Evolutionary conservation across 1,284 basidiomycete species (phyloP).

Genomic region (Cryptococcus sp.): DNA sequence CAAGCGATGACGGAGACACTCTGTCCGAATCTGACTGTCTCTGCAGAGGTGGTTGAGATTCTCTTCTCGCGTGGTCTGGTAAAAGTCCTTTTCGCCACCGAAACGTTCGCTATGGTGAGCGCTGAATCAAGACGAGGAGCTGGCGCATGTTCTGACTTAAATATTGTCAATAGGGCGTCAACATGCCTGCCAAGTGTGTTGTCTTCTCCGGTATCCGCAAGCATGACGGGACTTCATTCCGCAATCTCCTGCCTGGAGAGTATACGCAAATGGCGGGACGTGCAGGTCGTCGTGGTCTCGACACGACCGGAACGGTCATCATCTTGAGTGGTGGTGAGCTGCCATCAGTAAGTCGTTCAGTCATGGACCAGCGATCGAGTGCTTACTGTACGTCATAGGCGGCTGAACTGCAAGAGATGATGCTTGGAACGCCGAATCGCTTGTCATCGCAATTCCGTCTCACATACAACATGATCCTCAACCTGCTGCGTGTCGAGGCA

Average conservation of each 20-base stretch:
- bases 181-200: slow-evolving; percentile 98
- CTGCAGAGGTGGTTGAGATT: slow-evolving; percentile 82
- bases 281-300: slow-evolving; percentile 92
- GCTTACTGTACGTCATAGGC: slow-evolving; percentile 58
- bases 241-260: slow-evolving; percentile 78
- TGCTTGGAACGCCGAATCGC: slow-evolving; percentile 87
- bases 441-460: slow-evolving; percentile 96
- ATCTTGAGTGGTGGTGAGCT: slow-evolving; percentile 82
- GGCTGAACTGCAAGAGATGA: slow-evolving; percentile 78
- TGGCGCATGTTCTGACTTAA: slow-evolving; percentile 6
- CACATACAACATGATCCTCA: slow-evolving; percentile 99
- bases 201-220: slow-evolving; percentile 96
- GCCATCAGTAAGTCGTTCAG: slow-evolving; percentile 69
- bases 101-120: slow-evolving; percentile 96
- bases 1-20: background rate
- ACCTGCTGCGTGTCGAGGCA: slow-evolving; percentile 93
- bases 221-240: slow-evolving; percentile 91
- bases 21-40: slow-evolving; percentile 44
- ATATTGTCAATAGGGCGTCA: slow-evolving; percentile 72
- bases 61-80: slow-evolving; percentile 94
- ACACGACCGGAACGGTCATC: slow-evolving; percentile 93
- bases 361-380: background rate
- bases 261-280: slow-evolving; percentile 99
- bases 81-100: slow-evolving; percentile 96
- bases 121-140: background rate